Conservation (phyloP, 495 filamentous ascomycete genomes). For the Penicillium flavigenum region DNA sequence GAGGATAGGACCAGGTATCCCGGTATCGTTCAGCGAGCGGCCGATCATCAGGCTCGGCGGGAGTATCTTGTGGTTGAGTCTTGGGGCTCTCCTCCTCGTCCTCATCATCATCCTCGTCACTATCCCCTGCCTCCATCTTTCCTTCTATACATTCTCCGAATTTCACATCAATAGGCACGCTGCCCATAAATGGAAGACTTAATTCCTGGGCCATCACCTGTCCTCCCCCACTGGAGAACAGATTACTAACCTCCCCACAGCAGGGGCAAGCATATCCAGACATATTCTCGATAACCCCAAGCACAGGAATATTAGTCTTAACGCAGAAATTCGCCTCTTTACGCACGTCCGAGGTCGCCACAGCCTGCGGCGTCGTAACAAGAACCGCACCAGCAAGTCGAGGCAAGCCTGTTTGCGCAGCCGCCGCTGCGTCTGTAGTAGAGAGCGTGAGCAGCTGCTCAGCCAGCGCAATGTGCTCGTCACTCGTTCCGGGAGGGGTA, state of each 20-base stretch:
- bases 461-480: slow-evolving; percentile 94
- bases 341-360: slow-evolving; percentile 87
- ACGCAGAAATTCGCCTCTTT: slow-evolving; percentile 96
- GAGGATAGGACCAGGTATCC: slow-evolving; percentile 68
- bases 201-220: slow-evolving; percentile 87
- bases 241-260: slow-evolving; percentile 88
- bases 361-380: slow-evolving; percentile 93
- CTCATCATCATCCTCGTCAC: slow-evolving; percentile 40
- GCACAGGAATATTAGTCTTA: slow-evolving; percentile 76
- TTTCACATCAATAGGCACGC: slow-evolving; percentile 81
- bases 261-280: slow-evolving; percentile 93
- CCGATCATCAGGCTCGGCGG: slow-evolving; percentile 48
- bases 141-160: slow-evolving; percentile 68
- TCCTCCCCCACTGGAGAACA: slow-evolving; percentile 89
- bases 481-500: slow-evolving; percentile 93
- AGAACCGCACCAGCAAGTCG: slow-evolving; percentile 77
- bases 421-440: slow-evolving; percentile 31
- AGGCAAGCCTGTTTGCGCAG: slow-evolving; percentile 33
- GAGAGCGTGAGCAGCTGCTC: slow-evolving; percentile 70
- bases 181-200: slow-evolving; percentile 77
- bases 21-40: slow-evolving; percentile 75
- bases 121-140: slow-evolving; percentile 41
- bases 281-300: slow-evolving; percentile 98
- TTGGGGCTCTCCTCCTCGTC: slow-evolving; percentile 44
- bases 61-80: slow-evolving; percentile 46